phyloP scores from a whole-genome alignment of 768 basidiomycete genomes.

The Trametes sanguinea region DNA sequence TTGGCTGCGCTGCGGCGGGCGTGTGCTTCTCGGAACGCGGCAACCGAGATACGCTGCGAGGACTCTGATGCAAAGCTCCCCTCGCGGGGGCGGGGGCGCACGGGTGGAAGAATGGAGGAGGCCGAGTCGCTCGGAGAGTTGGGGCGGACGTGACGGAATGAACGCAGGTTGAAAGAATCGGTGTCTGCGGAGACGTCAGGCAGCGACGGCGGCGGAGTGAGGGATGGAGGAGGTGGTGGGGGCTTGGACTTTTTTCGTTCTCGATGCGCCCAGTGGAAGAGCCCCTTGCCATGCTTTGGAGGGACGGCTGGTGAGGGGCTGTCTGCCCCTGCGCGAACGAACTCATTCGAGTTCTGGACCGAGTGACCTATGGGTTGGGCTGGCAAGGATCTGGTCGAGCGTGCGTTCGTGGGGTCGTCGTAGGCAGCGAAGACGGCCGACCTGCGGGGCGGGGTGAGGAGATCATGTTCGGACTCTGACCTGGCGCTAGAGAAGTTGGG shows the following conservation, averaged over 20 bases:
- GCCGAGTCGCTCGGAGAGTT: conserved; percentile 40
- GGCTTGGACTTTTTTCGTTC: conserved; percentile 43
- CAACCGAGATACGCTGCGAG: conserved; percentile 76
- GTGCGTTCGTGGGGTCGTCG: conserved; percentile 49
- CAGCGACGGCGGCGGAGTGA: conserved; percentile 23
- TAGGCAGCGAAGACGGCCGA: conserved; percentile 65
- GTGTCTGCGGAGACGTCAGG: conserved; percentile 21
- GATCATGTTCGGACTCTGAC: conserved; percentile 47
- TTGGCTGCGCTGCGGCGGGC: conserved; percentile 63
- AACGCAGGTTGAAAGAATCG: conserved; percentile 69
- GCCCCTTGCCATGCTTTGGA: conserved; percentile 35
- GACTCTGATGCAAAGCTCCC: conserved; percentile 62
- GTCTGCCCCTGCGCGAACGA: conserved; percentile 7
- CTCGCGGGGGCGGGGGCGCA: conserved; percentile 51
- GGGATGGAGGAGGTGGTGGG: conserved; percentile 30
- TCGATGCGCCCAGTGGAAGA: conserved; percentile 48
- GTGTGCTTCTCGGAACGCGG: conserved; percentile 79
- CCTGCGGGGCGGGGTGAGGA: conserved; percentile 58
- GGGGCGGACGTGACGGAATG: conserved; percentile 68
- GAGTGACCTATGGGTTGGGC: conserved; percentile 30
- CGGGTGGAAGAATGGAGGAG: conserved; percentile 31
- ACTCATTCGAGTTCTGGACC: conserved; percentile 15
- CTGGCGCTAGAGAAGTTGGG: conserved; percentile 38
- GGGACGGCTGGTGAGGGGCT: conserved; percentile 17
- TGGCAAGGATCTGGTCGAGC: conserved; percentile 69